Evolutionary conservation across 805 yeast genomes (phyloP).

Genomic region (Candida chilensis): DNA sequence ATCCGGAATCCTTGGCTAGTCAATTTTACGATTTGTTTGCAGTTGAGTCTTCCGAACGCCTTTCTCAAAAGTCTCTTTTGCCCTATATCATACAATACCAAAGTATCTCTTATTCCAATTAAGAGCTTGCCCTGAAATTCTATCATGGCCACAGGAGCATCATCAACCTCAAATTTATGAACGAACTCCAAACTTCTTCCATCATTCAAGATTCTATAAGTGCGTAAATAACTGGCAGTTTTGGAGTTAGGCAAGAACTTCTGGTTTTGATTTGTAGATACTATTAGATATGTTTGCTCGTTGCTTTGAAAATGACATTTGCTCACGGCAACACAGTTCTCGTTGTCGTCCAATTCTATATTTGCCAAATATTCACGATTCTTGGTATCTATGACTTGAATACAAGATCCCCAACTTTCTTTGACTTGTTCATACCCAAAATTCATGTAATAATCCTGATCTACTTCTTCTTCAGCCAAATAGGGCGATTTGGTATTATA

Average conservation of each 20-base stretch:
- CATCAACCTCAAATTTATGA: constrained; percentile 53
- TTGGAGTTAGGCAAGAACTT: constrained; percentile 14
- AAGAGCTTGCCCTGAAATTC: constrained; percentile 53
- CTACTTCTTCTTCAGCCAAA: constrained; percentile 7
- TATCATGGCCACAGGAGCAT: constrained; percentile 35
- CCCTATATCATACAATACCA: constrained; percentile 69
- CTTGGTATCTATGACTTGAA: constrained; percentile 35
- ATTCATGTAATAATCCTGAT: constrained; percentile 29
- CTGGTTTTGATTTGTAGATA: constrained; percentile 16
- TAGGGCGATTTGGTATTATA: constrained; percentile 21
- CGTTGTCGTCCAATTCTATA: constrained; percentile 32
- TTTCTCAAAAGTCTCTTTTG: constrained; percentile 70
- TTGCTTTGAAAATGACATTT: constrained; percentile 15
- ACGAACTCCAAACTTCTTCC: constrained; percentile 30
- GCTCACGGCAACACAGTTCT: constrained; percentile 31
- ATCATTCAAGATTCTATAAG: constrained; percentile 25
- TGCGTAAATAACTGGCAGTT: constrained; percentile 17
- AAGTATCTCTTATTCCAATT: constrained; percentile 41
- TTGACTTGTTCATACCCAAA: constrained; percentile 25
- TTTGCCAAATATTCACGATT: constrained; percentile 25
- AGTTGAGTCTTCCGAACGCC: constrained; percentile 36
- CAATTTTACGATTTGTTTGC: constrained; percentile 44
- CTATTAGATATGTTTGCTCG: constrained; percentile 8
- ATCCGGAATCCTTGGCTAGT: constrained; percentile 48
- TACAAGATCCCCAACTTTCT: constrained; percentile 40